phyloP scores from a whole-genome alignment of 148 eudicot species.

The Pharnaceum exiguum region DNA sequence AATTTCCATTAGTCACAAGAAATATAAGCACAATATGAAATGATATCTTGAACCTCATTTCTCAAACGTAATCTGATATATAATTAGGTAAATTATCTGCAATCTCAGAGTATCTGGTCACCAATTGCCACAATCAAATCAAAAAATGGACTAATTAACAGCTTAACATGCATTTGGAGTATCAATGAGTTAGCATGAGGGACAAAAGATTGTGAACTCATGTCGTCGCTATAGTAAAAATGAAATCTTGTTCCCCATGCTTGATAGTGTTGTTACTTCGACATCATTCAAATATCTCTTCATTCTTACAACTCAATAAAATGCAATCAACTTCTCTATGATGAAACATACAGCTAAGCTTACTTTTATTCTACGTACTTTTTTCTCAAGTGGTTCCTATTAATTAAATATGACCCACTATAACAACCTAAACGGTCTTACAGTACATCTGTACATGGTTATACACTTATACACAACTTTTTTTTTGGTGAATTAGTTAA shows the following conservation, averaged over 20 bases:
- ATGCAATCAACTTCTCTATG: constrained; percentile 1
- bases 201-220: constrained; percentile 18
- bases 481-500: too few species aligned
- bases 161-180: constrained; percentile 21
- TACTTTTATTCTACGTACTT: background rate
- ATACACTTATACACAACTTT: too few species aligned
- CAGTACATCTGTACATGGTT: too few species aligned
- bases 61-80: too few species aligned
- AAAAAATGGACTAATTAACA: constrained; percentile 6
- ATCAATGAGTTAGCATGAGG: constrained; percentile 28
- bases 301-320: background rate
- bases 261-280: constrained; percentile 14
- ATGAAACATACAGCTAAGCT: constrained; percentile 17
- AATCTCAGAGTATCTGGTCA: background rate
- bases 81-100: background rate
- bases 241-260: constrained; percentile 33
- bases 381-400: constrained; percentile 1
- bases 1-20: too few species aligned
- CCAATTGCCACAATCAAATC: background rate
- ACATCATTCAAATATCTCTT: constrained; percentile 7
- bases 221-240: constrained; percentile 2
- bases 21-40: too few species aligned
- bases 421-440: too few species aligned
- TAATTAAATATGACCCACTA: too few species aligned
- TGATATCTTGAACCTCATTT: too few species aligned